Base-by-base conservation (phyloP, 495 filamentous ascomycete genomes). In the Penicillium lividum region DNA sequence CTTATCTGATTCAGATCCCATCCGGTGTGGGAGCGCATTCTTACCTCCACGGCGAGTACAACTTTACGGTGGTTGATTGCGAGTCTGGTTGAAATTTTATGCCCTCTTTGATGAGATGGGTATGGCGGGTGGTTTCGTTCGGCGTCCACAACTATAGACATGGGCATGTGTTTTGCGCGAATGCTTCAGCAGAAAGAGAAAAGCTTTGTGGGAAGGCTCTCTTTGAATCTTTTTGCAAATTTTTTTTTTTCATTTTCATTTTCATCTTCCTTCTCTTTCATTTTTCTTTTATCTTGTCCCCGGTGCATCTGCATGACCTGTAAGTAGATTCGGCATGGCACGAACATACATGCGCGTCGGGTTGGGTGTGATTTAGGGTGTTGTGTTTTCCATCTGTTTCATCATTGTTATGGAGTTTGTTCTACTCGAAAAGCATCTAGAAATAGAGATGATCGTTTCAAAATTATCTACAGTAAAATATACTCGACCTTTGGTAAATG, bases 111-210 rank as follows among this genome's bases (percentile, higher is more conserved):
- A 70, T 68, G 68, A 65, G 66, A 34, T 69, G 71, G 68, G 66
- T 61, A 61, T 62, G 22, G 22, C 22, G 69, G 71, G 70, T 70
- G 73, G 67, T 66, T 74, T 76, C 66, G 63, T 74, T 65, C 62
- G 75, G 75, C 75, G 75, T 77, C 75, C 70, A 72, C 69, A 31
- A 69, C 63, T 62, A 77, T 77, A 77, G 75, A 77, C 72, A 64
- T 70, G 75, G 75, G 75, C 75, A 77, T 77, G 74, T 76, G 62
- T 66, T 65, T 68, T 65, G 56, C 60, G 64, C 58, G 54, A 66
- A 51, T 56, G 57, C 29, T 59, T 67, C 57, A 61, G 62, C 61
- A 56, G 53, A 57, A 61, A 61, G 61, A 62, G 54, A 69, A 68
- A 67, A 68, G 62, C 62, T 61, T 71, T 70, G 56, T 54, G 59